phyloP scores from a whole-genome alignment of 2,329 filamentous ascomycete genomes.

The Venturia aucupariae region DNA sequence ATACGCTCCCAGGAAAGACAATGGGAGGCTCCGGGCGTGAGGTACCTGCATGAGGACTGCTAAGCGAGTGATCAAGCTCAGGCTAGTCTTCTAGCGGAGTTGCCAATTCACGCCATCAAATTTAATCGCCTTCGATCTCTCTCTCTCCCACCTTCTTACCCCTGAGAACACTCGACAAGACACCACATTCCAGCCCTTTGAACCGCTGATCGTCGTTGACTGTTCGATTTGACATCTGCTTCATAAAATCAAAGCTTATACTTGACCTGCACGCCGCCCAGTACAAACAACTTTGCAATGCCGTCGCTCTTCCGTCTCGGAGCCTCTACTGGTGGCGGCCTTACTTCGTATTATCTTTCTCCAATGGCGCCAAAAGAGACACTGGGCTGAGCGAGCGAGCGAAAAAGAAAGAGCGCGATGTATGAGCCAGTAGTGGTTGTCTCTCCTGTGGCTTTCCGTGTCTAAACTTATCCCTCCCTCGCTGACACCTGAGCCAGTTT shows the following conservation, averaged over 20 bases:
- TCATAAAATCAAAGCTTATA: neutral
- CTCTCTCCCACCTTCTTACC: neutral
- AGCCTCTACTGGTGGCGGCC: neutral
- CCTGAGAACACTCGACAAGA: too few relatives aligned
- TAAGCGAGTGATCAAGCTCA: neutral
- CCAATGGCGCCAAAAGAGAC: neutral
- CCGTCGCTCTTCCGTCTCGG: neutral
- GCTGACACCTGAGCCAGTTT: neutral
- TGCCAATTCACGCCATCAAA: neutral
- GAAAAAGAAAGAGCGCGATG: slow-evolving; percentile 6
- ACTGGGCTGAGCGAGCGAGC: slow-evolving; percentile 5
- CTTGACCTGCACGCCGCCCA: neutral
- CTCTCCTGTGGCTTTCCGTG: slow-evolving; percentile 7
- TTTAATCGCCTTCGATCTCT: neutral
- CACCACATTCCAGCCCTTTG: neutral
- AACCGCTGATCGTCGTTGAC: neutral
- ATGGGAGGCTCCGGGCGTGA: too few relatives aligned
- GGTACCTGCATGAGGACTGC: neutral
- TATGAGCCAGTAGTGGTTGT: slow-evolving; percentile 1
- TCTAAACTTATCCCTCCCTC: slow-evolving; percentile 1
- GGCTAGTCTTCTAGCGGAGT: neutral
- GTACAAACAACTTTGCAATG: neutral
- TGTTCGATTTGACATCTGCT: neutral
- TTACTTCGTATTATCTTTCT: neutral
- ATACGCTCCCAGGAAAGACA: neutral